A percentile compares a stretch with the other conserved stretches of the same genome.
phyloP scores from a whole-genome alignment of 1,139 yeast genomes.

The Williopsis jadinii region DNA sequence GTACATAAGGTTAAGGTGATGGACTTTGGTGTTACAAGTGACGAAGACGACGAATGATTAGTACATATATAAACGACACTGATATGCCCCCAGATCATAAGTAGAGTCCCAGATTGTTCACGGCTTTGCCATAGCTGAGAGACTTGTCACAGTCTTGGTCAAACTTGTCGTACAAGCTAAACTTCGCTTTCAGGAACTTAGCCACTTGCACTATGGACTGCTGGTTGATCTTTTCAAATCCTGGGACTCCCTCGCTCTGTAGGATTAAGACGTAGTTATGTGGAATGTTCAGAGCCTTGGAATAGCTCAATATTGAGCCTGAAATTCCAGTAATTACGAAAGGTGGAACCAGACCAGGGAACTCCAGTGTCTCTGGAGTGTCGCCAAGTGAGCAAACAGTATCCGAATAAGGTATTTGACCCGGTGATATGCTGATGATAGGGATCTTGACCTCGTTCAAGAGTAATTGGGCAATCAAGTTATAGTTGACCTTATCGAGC shows the following conservation, averaged over 20 bases:
- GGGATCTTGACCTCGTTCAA: conserved; percentile 7
- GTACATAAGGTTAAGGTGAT: conserved; percentile 41
- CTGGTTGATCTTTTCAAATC: conserved; percentile 36
- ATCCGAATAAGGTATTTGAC: conserved; percentile 13
- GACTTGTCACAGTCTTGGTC: conserved; percentile 4
- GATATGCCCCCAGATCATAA: conserved; percentile 5
- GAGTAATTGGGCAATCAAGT: conserved; percentile 20
- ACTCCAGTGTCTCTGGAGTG: neutral
- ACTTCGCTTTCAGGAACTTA: conserved; percentile 14
- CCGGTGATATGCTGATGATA: conserved; percentile 16
- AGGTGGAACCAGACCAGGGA: conserved; percentile 38
- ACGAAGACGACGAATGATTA: conserved; percentile 9
- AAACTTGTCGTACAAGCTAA: conserved; percentile 9
- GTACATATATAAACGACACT: neutral
- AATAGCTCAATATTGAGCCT: conserved; percentile 34
- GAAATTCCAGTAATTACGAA: conserved; percentile 46
- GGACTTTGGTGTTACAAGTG: conserved; percentile 43
- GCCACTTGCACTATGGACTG: conserved; percentile 20
- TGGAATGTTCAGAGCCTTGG: conserved; percentile 4
- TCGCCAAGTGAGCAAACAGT: conserved; percentile 5
- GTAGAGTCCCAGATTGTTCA: conserved; percentile 20
- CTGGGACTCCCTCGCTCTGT: conserved; percentile 54
- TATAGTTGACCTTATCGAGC: conserved; percentile 20
- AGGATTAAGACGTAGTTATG: conserved; percentile 26
- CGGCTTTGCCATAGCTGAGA: conserved; percentile 13